Percentiles rank a stretch among this genome's conserved stretches.
phyloP scores from a whole-genome alignment of 1,284 basidiomycete species.

The Hemileia vastatrix region DNA sequence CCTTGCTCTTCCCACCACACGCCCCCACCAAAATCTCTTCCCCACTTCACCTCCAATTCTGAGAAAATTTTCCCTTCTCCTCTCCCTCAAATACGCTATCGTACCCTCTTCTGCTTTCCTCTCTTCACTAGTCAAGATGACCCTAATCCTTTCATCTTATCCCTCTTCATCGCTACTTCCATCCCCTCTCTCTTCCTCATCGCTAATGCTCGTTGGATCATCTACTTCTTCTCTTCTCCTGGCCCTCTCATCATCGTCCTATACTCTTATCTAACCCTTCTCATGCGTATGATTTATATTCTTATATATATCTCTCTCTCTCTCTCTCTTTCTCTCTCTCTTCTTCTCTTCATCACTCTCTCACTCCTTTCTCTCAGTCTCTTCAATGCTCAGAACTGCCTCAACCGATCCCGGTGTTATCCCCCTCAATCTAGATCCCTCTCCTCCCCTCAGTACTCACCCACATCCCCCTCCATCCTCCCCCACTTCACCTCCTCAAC shows the following conservation, averaged over 20 bases:
- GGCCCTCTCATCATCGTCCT: neutral
- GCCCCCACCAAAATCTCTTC: too few relatives aligned
- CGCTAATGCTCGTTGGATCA: constrained; percentile 2
- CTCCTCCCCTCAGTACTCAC: neutral
- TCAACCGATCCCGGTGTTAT: constrained; percentile 10
- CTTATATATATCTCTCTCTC: neutral
- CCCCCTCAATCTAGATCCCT: constrained; percentile 2
- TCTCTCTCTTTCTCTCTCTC: neutral
- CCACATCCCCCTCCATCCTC: neutral
- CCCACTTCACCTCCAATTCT: too few relatives aligned
- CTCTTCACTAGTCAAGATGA: too few relatives aligned
- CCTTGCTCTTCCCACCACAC: too few relatives aligned
- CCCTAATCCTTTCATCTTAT: neutral
- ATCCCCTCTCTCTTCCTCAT: constrained; percentile 4
- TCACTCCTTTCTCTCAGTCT: constrained; percentile 4
- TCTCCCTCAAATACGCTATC: too few relatives aligned
- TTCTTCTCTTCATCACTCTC: neutral
- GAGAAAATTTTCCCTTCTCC: too few relatives aligned
- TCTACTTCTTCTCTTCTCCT: neutral
- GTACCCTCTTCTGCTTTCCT: too few relatives aligned
- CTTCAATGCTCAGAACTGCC: constrained; percentile 12
- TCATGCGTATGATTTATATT: constrained; percentile 15
- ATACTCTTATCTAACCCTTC: constrained; percentile 6
- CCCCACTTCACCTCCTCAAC: neutral
- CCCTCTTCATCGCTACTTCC: neutral